Evolutionary conservation across 169 alveolate genomes (phyloP).

Genomic region (Plasmodium cynomolgi): DNA sequence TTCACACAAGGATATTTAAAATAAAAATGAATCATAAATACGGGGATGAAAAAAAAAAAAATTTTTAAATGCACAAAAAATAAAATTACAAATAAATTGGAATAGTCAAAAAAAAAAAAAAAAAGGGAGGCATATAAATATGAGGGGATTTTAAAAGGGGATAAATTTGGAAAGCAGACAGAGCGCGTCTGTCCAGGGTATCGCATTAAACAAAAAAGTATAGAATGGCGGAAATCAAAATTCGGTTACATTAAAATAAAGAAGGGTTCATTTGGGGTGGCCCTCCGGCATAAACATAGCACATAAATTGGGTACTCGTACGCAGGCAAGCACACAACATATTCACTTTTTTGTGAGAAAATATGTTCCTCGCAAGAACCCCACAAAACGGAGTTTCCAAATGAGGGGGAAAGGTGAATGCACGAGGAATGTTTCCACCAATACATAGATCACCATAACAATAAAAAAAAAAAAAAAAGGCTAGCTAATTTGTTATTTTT

Average conservation of each 20-base stretch:
- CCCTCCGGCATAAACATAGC: background rate
- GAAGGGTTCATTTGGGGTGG: background rate
- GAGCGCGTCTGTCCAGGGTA: background rate
- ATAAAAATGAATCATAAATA: background rate
- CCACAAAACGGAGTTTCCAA: background rate
- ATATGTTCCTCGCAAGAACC: background rate
- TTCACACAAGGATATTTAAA: background rate
- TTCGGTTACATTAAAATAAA: background rate
- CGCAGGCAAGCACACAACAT: background rate
- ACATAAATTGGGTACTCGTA: background rate
- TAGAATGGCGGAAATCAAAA: background rate
- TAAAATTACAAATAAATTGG: background rate
- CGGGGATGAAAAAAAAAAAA: background rate
- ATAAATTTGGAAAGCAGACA: background rate
- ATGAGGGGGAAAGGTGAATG: background rate
- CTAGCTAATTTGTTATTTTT: constrained; percentile 41
- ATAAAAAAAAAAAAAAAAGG: background rate
- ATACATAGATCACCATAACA: background rate
- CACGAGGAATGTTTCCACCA: background rate
- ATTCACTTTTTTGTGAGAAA: background rate
- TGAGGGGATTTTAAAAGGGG: background rate
- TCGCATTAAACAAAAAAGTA: background rate
- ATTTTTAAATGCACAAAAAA: background rate
- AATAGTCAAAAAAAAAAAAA: background rate
- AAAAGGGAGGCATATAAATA: background rate